Conservation (phyloP, 352 stramenopile genomes). For the Phytophthora pinifolia region DNA sequence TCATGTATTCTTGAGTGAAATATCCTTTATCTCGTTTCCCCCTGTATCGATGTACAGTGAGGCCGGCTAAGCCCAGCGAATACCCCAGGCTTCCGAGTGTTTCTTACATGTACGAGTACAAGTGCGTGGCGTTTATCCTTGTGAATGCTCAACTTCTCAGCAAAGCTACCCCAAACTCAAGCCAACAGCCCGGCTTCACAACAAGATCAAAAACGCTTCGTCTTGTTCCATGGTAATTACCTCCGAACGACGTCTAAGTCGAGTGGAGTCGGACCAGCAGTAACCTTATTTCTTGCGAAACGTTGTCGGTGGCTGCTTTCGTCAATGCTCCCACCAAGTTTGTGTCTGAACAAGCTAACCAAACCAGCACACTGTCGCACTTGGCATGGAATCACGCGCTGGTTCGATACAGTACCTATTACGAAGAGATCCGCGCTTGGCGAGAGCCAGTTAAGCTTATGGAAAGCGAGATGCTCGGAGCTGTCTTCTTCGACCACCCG, state of each 20-base stretch:
- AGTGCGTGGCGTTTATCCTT: no score
- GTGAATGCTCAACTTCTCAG: no score
- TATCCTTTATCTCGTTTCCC: no score
- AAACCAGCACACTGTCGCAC: conserved; percentile 4
- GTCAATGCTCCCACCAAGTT: conserved; percentile 11
- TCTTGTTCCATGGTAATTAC: no score
- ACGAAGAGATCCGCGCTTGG: conserved; percentile 13
- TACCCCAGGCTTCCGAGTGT: no score
- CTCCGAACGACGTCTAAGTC: not conserved
- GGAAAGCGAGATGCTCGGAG: conserved; percentile 18
- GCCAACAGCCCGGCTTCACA: no score
- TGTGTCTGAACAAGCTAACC: conserved; percentile 9
- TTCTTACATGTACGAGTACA: no score
- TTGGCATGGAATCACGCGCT: conserved; percentile 1
- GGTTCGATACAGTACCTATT: conserved; percentile 11
- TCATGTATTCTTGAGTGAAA: not conserved
- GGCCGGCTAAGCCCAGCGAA: no score
- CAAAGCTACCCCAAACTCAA: no score
- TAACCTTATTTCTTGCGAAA: conserved; percentile 7
- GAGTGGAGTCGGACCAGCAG: conserved; percentile 1
- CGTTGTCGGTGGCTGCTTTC: not conserved
- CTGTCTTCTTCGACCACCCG: conserved; percentile 6
- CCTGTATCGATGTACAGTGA: no score
- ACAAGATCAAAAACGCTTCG: no score
- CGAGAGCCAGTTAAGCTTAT: conserved; percentile 20